Evolutionary conservation across 805 yeast species (phyloP), one percentile per base, ranked within the genome.

Genomic region (Helenozyma rhizophorensis): DNA sequence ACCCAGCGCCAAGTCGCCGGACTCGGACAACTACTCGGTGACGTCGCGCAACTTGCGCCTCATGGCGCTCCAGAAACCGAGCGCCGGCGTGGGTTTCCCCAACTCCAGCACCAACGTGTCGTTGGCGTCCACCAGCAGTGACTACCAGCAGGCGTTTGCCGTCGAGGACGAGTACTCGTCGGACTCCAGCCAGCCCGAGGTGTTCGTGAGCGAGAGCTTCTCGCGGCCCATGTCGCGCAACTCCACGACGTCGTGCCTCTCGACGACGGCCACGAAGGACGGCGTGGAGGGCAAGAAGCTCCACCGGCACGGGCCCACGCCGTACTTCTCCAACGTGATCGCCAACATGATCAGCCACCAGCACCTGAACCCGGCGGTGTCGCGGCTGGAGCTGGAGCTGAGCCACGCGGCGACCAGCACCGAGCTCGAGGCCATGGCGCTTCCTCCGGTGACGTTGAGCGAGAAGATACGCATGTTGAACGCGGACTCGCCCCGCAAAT

Each of bases 261-360:
- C 86, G 0, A 78, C 80, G 24, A 78, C 82, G 4, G 87, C 87
- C 14, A 78, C 84, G 12, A 80, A 81, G 45, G 87, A 81, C 52
- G 87, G 88, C 0, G 54, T 80, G 4, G 85, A 80, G 49, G 88
- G 88, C 4, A 71, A 73, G 39, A 58, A 72, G 29, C 61, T 75
- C 27, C 76, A 68, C 45, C 58, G 79, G 28, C 52, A 51, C 17
- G 66, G 68, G 0, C 66, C 65, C 5, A 56, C 58, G n/a, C 51
- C 56, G 2, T 65, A 59, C 37, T 55, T 66, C 2, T 50, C 51
- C 28, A 56, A 57, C 28, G 42, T 62, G 6, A 47, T 64, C 17
- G 42, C 57, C 14, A 51, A 45, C 28, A 57, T 56, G 62, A 34
- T 50, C 12, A 50, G 48, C 25, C 49, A 39, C 15, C 45, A 36